These are phyloP conservation scores for Aspergillus mulundensis DNA, from an alignment of 495 filamentous ascomycete species.

Conservation along the genomic window DNA sequence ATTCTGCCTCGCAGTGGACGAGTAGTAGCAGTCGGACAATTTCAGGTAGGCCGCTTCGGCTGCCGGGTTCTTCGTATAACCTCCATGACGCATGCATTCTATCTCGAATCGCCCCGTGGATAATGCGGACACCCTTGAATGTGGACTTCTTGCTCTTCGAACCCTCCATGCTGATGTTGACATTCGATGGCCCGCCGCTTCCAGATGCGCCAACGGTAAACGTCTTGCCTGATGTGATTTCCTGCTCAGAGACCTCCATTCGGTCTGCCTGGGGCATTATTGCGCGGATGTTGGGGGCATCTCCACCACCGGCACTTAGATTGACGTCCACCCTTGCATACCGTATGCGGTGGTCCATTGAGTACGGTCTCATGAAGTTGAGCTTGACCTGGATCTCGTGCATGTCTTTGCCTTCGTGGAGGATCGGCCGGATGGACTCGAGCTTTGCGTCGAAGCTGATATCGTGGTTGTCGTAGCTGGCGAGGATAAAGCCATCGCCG, in stretches of 20 bases:
- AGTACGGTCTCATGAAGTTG: conserved; percentile 7
- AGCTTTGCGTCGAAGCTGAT: conserved; percentile 7
- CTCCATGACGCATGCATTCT: conserved; percentile 9
- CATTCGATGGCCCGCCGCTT: conserved; percentile 1
- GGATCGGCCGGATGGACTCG: neutral
- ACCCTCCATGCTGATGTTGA: conserved; percentile 11
- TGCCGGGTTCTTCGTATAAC: conserved; percentile 6
- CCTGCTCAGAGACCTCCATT: conserved; percentile 8
- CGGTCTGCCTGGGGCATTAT: conserved; percentile 9
- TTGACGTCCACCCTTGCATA: conserved; percentile 1
- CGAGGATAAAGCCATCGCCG: conserved; percentile 6
- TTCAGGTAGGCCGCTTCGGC: conserved; percentile 6
- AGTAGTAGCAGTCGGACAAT: conserved; percentile 7
- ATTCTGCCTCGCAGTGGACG: neutral
- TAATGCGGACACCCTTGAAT: conserved; percentile 5
- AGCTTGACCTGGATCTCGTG: conserved; percentile 4
- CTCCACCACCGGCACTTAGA: neutral
- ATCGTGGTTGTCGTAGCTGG: conserved; percentile 5
- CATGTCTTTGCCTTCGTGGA: conserved; percentile 1
- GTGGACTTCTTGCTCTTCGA: conserved; percentile 1
- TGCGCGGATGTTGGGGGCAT: neutral
- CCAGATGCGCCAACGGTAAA: conserved; percentile 4
- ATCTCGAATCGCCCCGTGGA: conserved; percentile 5
- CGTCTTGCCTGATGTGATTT: conserved; percentile 2
- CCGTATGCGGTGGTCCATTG: conserved; percentile 3